Evolutionary conservation across 441 rosid species (phyloP).

Genomic region (Eruca vesicaria): DNA sequence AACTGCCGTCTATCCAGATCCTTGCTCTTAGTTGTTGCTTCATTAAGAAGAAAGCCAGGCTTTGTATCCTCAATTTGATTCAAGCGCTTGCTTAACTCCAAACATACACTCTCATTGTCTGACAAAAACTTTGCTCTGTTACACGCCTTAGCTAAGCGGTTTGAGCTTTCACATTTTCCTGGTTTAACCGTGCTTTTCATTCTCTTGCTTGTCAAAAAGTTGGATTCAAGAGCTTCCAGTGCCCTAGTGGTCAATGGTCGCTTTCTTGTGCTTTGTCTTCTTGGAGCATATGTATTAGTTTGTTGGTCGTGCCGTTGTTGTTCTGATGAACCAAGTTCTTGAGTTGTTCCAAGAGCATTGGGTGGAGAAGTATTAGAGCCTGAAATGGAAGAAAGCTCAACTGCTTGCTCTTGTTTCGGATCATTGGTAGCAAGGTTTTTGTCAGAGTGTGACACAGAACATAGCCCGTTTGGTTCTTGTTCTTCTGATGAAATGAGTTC

Average conservation of each 20-base stretch:
- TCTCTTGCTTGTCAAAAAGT: slow-evolving; percentile 43
- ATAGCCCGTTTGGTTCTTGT: slow-evolving; percentile 24
- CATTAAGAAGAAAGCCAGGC: slow-evolving; percentile 21
- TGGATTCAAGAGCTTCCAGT: slow-evolving; percentile 69
- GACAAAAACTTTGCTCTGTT: not conserved
- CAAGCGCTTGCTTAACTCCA: slow-evolving; percentile 48
- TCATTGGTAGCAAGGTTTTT: slow-evolving; percentile 13
- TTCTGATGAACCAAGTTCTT: slow-evolving; percentile 26
- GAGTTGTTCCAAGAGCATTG: slow-evolving; percentile 20
- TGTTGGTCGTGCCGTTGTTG: slow-evolving; percentile 29
- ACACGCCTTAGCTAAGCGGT: slow-evolving; percentile 16
- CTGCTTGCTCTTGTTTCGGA: slow-evolving; percentile 21
- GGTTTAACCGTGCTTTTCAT: slow-evolving; percentile 30
- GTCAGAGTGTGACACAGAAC: slow-evolving; percentile 15
- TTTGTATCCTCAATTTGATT: slow-evolving; percentile 27
- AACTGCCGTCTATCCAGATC: slow-evolving; percentile 1
- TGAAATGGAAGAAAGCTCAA: slow-evolving; percentile 8
- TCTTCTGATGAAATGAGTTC: slow-evolving; percentile 23
- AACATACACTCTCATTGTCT: slow-evolving; percentile 11
- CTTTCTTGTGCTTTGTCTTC: slow-evolving; percentile 76
- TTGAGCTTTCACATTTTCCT: slow-evolving; percentile 29
- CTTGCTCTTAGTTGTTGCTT: slow-evolving; percentile 9
- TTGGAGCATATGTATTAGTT: slow-evolving; percentile 32
- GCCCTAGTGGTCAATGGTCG: slow-evolving; percentile 67
- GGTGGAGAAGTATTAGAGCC: slow-evolving; percentile 10